Evolutionary conservation across 306 rosid genomes (phyloP), one percentile per base, ranked within the genome.

Genomic region (Luffa aegyptiaca): DNA sequence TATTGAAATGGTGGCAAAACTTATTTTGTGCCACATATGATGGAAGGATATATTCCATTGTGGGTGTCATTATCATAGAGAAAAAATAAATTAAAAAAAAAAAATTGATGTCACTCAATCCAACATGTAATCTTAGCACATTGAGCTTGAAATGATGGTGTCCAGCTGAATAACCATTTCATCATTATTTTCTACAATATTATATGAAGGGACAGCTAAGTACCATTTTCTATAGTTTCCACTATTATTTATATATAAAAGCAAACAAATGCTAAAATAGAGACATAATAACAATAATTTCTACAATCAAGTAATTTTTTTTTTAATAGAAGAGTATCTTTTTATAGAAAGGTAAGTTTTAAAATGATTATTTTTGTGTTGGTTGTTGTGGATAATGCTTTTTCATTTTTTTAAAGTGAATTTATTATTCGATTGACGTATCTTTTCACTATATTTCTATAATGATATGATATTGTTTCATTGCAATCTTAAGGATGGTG

Each of bases 141-240:
- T 42, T 69, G 35, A 26, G 0, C 5, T 48, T 44, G 17, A 69
- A 45, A 70, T 44, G 76, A 70, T 70, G 75, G 8, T 42, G 75
- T 68, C 51, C 52, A 68, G 75, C 52, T 68, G 52, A 68, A 68
- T 41, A 68, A 68, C 71, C 5, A 64, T 17, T 68, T 45, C 76
- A 20, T n/a, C 17, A 8, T 70, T 70, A 17, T 41, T 41, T 68
- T 20, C 5, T 45, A 3, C 16, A 39, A 17, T 66, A 39, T 18
- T 42, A 39, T 7, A 45, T 41, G 76, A 70, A 45, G 76, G 56
- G 76, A 70, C 76, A 70, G 76, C 56, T 70, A 70, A 70, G 55
- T 70, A 20, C 76, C 76, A 70, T 44, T 8, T 41, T 20, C 3
- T 69, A 12, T 68, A 65, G 33, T 69, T 69, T 68, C 5, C 16